Percentiles rank a stretch among this genome's conserved stretches.
These are phyloP conservation scores for Gymnopilus junonius DNA, from an alignment of 768 basidiomycete species.

Conservation along the genomic window DNA sequence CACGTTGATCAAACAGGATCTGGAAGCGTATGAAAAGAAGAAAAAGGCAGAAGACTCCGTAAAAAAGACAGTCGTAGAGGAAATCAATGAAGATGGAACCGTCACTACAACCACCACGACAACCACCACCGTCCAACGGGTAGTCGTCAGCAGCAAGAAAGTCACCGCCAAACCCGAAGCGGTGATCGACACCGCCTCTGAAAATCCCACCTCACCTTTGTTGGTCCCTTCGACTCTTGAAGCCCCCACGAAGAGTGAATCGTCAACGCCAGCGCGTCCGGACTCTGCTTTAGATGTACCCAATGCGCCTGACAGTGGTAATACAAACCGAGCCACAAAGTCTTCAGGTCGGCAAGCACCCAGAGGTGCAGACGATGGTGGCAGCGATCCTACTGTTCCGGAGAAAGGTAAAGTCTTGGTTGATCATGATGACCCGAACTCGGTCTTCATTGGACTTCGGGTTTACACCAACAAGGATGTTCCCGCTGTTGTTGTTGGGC, in stretches of 20 bases:
- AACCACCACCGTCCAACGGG: constrained; percentile 33
- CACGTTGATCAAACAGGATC: constrained; percentile 25
- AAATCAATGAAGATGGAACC: constrained; percentile 26
- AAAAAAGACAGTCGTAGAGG: constrained; percentile 24
- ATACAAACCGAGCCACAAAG: background rate
- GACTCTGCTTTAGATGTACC: constrained; percentile 8
- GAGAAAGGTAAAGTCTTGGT: constrained; percentile 27
- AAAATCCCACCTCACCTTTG: background rate
- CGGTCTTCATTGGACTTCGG: constrained; percentile 43
- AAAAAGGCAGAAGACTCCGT: constrained; percentile 29
- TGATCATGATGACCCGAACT: constrained; percentile 38
- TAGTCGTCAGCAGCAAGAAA: constrained; percentile 23
- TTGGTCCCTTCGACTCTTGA: background rate
- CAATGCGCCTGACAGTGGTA: constrained; percentile 6
- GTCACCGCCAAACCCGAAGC: background rate
- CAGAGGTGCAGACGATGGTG: background rate
- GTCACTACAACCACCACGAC: constrained; percentile 29
- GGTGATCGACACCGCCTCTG: background rate
- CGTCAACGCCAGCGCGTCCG: constrained; percentile 16
- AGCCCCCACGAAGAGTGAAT: constrained; percentile 7
- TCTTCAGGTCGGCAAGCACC: background rate
- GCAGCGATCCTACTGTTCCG: background rate
- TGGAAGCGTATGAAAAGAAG: constrained; percentile 37
- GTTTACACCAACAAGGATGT: constrained; percentile 52
- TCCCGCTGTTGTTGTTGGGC: constrained; percentile 36